These are phyloP conservation scores for Euphorbia schlechtendalii DNA, from an alignment of 441 rosid genomes.

Conservation along the genomic window DNA sequence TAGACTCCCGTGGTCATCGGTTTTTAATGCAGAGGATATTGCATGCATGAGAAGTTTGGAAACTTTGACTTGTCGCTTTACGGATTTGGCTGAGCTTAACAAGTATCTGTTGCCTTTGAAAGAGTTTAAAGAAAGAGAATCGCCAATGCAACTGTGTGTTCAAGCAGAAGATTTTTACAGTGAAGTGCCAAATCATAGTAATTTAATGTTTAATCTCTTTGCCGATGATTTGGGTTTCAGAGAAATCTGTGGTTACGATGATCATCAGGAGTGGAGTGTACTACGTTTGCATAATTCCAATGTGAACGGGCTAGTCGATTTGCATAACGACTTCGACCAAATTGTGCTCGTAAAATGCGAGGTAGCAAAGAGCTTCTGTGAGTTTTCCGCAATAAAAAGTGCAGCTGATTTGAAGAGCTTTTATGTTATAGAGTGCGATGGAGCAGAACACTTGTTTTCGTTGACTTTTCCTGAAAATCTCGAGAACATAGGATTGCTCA, in stretches of 20 bases:
- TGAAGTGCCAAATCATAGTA: neutral
- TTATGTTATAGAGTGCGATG: neutral
- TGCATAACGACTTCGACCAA: neutral
- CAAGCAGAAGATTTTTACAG: neutral
- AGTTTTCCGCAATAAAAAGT: neutral
- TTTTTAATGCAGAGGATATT: neutral
- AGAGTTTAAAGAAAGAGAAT: neutral
- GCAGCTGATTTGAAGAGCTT: neutral
- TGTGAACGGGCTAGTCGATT: neutral
- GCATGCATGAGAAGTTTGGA: neutral
- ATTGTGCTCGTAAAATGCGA: neutral
- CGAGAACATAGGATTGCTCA: neutral
- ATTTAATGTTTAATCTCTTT: neutral
- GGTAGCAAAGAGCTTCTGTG: neutral
- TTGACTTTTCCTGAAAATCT: neutral
- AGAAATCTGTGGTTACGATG: neutral
- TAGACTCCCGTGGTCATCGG: neutral
- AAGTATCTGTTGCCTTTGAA: neutral
- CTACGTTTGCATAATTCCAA: neutral
- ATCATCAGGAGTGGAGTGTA: neutral
- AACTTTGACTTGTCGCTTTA: neutral
- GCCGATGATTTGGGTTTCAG: neutral
- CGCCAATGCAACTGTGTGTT: neutral
- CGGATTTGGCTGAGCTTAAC: neutral
- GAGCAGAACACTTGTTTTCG: conserved; percentile 4